Conservation (phyloP, 495 filamentous ascomycete species). For the Lasiosphaeria hispida region DNA sequence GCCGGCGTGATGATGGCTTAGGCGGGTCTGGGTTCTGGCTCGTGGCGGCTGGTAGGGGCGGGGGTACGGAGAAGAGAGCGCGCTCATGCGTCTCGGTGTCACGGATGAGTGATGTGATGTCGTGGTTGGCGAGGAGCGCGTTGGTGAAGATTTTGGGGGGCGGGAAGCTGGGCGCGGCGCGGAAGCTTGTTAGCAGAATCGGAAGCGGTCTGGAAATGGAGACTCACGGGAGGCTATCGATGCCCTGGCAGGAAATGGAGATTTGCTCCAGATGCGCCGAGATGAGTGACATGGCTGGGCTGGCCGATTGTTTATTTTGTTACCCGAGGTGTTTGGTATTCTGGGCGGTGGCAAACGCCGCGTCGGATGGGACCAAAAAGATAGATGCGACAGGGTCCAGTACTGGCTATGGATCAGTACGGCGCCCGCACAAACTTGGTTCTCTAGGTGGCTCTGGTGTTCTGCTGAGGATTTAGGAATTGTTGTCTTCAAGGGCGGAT, state of each 20-base stretch:
- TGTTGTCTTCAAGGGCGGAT: background rate
- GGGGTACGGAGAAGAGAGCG: slow-evolving; percentile 87
- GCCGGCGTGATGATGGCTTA: slow-evolving; percentile 40
- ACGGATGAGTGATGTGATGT: slow-evolving; percentile 91
- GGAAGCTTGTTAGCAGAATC: slow-evolving; percentile 5
- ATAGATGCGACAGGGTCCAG: background rate
- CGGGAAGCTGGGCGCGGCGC: slow-evolving; percentile 61
- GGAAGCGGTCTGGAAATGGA: background rate
- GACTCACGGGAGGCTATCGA: slow-evolving; percentile 77
- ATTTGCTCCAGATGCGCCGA: slow-evolving; percentile 90
- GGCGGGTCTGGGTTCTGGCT: slow-evolving; percentile 32
- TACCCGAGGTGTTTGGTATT: background rate
- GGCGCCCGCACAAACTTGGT: no score
- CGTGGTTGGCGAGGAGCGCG: slow-evolving; percentile 78
- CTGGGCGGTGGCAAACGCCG: background rate
- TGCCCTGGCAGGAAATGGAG: slow-evolving; percentile 72
- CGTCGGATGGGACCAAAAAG: background rate
- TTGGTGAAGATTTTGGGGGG: slow-evolving; percentile 95
- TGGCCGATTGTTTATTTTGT: background rate
- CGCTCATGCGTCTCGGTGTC: slow-evolving; percentile 95
- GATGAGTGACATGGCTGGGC: slow-evolving; percentile 65
- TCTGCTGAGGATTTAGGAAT: background rate
- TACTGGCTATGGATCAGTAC: no score
- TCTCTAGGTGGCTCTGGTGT: no score
- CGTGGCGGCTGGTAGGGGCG: slow-evolving; percentile 51